phyloP scores from a whole-genome alignment of 352 stramenopile genomes.

The Lagenidium giganteum region DNA sequence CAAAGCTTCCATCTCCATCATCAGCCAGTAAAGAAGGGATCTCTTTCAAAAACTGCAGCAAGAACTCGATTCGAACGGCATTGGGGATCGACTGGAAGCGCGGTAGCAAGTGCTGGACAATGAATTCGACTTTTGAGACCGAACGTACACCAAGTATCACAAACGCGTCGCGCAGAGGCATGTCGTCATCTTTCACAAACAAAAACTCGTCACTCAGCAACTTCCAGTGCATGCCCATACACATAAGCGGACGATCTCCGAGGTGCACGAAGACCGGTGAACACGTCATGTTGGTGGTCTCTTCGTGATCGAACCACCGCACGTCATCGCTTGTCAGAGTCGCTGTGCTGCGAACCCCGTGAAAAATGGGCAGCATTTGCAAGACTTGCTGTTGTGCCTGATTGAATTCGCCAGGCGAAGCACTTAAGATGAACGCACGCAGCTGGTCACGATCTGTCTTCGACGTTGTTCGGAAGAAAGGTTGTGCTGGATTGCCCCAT shows the following conservation, averaged over 20 bases:
- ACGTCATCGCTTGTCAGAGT: slow-evolving; percentile 13
- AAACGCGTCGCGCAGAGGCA: neutral
- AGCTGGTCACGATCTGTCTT: slow-evolving; percentile 32
- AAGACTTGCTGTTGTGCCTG: slow-evolving; percentile 25
- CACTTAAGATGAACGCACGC: slow-evolving; percentile 35
- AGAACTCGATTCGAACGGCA: slow-evolving; percentile 28
- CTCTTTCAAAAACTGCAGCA: slow-evolving; percentile 38
- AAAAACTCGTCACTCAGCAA: slow-evolving; percentile 51
- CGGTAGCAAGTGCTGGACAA: slow-evolving; percentile 46
- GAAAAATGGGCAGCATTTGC: slow-evolving; percentile 45
- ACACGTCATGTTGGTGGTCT: neutral
- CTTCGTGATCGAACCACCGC: slow-evolving; percentile 1
- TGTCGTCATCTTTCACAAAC: slow-evolving; percentile 38
- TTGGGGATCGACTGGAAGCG: slow-evolving; percentile 27
- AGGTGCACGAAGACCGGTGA: neutral
- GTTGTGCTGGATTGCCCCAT: slow-evolving; percentile 13
- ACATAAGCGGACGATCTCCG: neutral
- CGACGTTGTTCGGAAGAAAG: slow-evolving; percentile 13
- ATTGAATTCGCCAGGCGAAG: slow-evolving; percentile 26
- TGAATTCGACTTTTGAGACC: slow-evolving; percentile 46
- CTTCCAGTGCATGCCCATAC: slow-evolving; percentile 22
- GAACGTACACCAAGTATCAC: slow-evolving; percentile 20
- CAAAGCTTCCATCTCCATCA: slow-evolving; percentile 33
- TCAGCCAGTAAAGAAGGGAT: slow-evolving; percentile 28
- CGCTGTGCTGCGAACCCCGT: slow-evolving; percentile 22